Conservation (phyloP, 2,329 filamentous ascomycete species). For the Aspergillus sp. region DNA sequence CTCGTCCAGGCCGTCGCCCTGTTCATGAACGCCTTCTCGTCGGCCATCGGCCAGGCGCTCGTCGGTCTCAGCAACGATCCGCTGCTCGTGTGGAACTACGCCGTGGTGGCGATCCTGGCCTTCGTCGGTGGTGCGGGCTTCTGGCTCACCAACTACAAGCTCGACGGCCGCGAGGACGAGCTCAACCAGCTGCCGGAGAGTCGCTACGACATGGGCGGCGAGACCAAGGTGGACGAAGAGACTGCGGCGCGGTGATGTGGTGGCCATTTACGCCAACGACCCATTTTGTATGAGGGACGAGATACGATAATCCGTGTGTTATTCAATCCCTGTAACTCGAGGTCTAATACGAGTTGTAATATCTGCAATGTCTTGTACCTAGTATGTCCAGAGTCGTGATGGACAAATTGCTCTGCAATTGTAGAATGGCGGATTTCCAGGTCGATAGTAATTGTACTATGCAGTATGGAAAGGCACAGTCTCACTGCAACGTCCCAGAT, state of each 20-base stretch:
- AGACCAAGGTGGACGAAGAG: conserved; percentile 15
- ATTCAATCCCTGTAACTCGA: too few relatives aligned
- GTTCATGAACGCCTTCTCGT: conserved; percentile 68
- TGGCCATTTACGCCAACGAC: too few relatives aligned
- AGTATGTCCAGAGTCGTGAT: too few relatives aligned
- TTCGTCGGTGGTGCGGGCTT: conserved; percentile 63
- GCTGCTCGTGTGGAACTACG: conserved; percentile 71
- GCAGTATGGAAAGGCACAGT: too few relatives aligned
- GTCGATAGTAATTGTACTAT: too few relatives aligned
- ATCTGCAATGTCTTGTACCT: too few relatives aligned
- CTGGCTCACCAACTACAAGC: conserved; percentile 66
- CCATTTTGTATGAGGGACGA: too few relatives aligned
- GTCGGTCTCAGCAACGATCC: conserved; percentile 63
- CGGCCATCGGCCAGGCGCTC: conserved; percentile 69
- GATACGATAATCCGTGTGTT: too few relatives aligned
- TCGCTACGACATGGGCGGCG: conserved; percentile 8
- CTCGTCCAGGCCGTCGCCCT: conserved; percentile 69
- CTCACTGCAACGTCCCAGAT: too few relatives aligned
- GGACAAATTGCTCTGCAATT: too few relatives aligned
- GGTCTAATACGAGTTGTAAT: too few relatives aligned
- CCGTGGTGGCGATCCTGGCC: conserved; percentile 60
- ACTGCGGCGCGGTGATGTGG: neutral
- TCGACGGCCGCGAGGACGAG: conserved; percentile 67
- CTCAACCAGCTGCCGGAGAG: conserved; percentile 52
- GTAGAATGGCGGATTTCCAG: too few relatives aligned